Evolutionary conservation across 2,329 filamentous ascomycete species (phyloP), one percentile per base, ranked within the genome.

Genomic region (Fusarium robinianum): DNA sequence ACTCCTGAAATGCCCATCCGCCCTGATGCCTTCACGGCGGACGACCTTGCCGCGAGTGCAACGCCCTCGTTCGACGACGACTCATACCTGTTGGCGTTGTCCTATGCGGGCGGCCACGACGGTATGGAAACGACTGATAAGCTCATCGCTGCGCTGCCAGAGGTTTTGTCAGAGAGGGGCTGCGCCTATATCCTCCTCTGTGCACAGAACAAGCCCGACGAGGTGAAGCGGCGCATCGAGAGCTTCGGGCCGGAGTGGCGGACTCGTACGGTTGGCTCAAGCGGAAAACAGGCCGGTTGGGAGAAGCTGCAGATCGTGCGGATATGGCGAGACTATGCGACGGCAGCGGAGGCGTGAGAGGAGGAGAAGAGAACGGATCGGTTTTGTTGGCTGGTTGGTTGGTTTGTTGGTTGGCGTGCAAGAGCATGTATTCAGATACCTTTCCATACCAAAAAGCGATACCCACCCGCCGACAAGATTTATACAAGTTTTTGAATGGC

Each of bases 111-210:
- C 17, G 94, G 94, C 0, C 70, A 72, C 19, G 87, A 96, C 65
- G 94, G 94, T 5, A 99, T 99, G 92, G 90, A 95, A 72, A 90
- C 86, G 17, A 99, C 92, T 31, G 81, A 92, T 51, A 77, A 88
- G 26, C 72, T 99, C 54, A 73, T 99, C 25, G 79, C 80, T 8
- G 75, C 79, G 22, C 70, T 99, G 53, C 85, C 88, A 0, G 64
- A 65, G 0, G 71, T 88, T 2, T 65, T 99, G 58, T 75, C 76
- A 1, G 63, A 65, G 1, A 72, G 83, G 22, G 94, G 94, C 0
- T 88, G 92, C 30, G 91, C 91, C 1, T 99, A 97, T 67, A 72
- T 99, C 40, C 69, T 99, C 45, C 78, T 99, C 5, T 97, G 94
- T 67, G 85, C 87, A 47, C 90, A 95, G 71, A 99, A 99, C 67